phyloP scores from a whole-genome alignment of 2,329 filamentous ascomycete species.

The Myriangium duriaei region DNA sequence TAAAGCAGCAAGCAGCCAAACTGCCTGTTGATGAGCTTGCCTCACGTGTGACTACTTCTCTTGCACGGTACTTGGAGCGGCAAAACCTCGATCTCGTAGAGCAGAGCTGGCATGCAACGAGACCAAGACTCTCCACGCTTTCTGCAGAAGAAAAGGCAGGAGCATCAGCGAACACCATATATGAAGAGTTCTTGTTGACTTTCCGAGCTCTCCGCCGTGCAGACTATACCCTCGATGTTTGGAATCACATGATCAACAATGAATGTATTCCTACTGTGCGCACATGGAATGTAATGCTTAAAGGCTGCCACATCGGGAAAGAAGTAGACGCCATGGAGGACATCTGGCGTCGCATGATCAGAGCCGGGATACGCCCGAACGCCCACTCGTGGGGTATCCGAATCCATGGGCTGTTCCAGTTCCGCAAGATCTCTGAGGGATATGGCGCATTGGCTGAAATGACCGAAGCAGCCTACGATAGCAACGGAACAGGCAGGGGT shows the following conservation, averaged over 20 bases:
- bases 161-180: conserved; percentile 16
- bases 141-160: conserved; percentile 6
- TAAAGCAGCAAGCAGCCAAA: not conserved
- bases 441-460: conserved; percentile 55
- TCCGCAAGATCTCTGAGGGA: conserved; percentile 42
- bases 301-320: conserved; percentile 50
- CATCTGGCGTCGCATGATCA: conserved; percentile 54
- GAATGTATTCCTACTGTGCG: conserved; percentile 47
- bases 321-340: conserved; percentile 49
- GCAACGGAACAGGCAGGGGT: not conserved
- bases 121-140: conserved; percentile 7
- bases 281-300: conserved; percentile 63
- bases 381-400: conserved; percentile 55
- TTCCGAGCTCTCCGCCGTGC: conserved; percentile 34
- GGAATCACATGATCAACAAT: conserved; percentile 43
- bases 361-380: conserved; percentile 49
- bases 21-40: not conserved
- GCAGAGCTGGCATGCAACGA: conserved; percentile 13
- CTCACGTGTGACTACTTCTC: conserved; percentile 3
- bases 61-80: conserved; percentile 15
- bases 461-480: conserved; percentile 17
- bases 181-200: conserved; percentile 32
- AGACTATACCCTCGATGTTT: conserved; percentile 38
- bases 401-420: conserved; percentile 51
- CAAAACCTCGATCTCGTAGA: conserved; percentile 14